Evolutionary conservation across 2,329 filamentous ascomycete species (phyloP), one percentile per base, ranked within the genome.

Genomic region (Ophiocordyceps unilateralis): DNA sequence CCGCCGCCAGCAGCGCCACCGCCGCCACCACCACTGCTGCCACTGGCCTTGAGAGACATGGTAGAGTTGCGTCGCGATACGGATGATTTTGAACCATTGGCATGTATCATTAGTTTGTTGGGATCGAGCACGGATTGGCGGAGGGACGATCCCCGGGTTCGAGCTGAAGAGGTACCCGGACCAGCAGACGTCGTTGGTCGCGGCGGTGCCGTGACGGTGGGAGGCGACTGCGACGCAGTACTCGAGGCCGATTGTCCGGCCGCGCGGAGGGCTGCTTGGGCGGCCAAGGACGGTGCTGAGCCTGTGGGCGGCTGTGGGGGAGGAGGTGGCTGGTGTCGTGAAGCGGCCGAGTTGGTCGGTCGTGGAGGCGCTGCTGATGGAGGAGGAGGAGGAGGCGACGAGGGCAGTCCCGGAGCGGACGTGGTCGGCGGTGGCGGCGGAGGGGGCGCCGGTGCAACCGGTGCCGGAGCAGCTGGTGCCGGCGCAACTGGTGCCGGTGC

Each of bases 71-170:
- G 61, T 5, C 65, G 64, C 1, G 68, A 66, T 46, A 65, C 70
- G 2, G 69, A 64, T 20, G 63, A 66, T 49, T 69, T 72, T 24
- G 59, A 61, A 39, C 79, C 79, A 54, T 83, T 84, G 7, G 70
- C 65, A 19, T 70, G 70, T 38, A 87, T 67, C 1, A 84, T 91
- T 59, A 87, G 91, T 12, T 79, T 71, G 54, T 78, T 83, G 1
- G 84, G 73, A 55, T 89, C 81, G 14, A 91, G 65, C 68, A 83
- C 76, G 5, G 78, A 72, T 40, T 69, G 66, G 34, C 69, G 68
- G 59, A 79, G 55, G 52, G 65, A 57, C 49, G 70, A 65, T 22
- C 64, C 61, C 47, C 65, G 61, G 47, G 60, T 54, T 26, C 68
- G 59, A 32, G 55, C 51, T 45, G 58, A 48, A 46, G 56, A 58